Evolutionary conservation across 1,284 basidiomycete species (phyloP), one percentile per base, ranked within the genome.

Genomic region (Gyrodon tennesseensis): DNA sequence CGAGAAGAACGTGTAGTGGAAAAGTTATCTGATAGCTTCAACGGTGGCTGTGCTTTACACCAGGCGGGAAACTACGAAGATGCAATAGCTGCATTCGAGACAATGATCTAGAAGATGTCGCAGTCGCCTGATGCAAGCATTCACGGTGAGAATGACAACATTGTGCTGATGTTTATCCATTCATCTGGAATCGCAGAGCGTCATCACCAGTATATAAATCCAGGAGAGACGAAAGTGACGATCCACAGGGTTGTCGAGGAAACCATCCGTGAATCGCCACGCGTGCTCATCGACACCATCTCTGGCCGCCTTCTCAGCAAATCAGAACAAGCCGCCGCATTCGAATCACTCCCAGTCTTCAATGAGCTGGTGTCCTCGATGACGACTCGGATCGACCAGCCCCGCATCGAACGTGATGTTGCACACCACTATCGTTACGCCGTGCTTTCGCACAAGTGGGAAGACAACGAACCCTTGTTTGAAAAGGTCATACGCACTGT

Each of bases 371-470:
- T 69, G 27, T 56, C 48, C 34, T 59, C 67, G 4, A 58, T 48
- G 67, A 66, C 67, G 25, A 66, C n/a, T 4, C 16, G 13, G 16
- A 43, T 67, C 4, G 55, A 67, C 27, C 25, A 23, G 18, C 1
- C 37, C 37, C 37, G 37, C 37, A 39, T 39, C 15, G 37, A 39
- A 16, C 37, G 16, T 4, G 12, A 39, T 16, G 37, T 39, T 16
- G 13, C 37, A 16, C 37, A 16, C 3, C 16, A 39, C 37, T 39
- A 39, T 39, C 37, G 37, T 39, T 39, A 39, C 16, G 37, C 31
- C 23, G 19, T 21, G 2, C 41, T 68, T 16, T 70, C 67, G 3
- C 67, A 70, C 27, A 68, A 7, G 3, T 70, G 67, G 68, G 65
- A 70, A 27, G 41, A 55, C 0, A 37, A 52, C 18, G 66, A 67